Evolutionary conservation across 176 grass and related monocot species (phyloP), one percentile per base, ranked within the genome.

Genomic region (Saccharum spontaneum): DNA sequence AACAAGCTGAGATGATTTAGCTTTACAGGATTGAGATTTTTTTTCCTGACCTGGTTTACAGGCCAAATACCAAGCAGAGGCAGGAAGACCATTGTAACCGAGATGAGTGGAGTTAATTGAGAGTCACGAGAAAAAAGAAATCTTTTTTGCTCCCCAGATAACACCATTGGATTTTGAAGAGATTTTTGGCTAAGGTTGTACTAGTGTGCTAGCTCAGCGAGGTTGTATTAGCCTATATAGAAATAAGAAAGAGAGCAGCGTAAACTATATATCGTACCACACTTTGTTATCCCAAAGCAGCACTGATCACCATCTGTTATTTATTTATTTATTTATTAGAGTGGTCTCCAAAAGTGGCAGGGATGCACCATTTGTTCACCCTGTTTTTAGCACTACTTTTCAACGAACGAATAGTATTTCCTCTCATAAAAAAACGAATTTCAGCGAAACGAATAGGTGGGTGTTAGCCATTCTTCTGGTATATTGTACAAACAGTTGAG

Each of bases 1-100:
- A 90, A 69, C 72, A 80, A 86, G 85, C 14, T 87, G 84, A 84
- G 41, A 20, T 79, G 18, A 34, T 2, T 30, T 60, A 39, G 55
- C 7, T 14, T 30, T 67, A 28, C 23, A 16, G 37, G 79, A 36
- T 66, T 57, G 33, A 52, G 17, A 57, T 82, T 86, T 65, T 67
- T 28, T 36, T 11, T 16, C 18, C 76, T 23, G 66, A 40, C 39
- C 43, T 75, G 50, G 46, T 71, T 71, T n/a, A 37, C 10, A 28
- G 14, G 50, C 65, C 37, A 67, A 55, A 78, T 31, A 41, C 11
- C 33, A 34, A 57, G 30, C 26, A 67, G 26, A 34, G 86, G 13
- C 78, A 75, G 84, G 24, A 72, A 78, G 65, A 82, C 22, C 39
- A 84, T 87, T 87, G 31, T 80, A 84, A 52, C 40, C n/a, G 26